phyloP scores from a whole-genome alignment of 768 basidiomycete species.

The Mycena galericulata region DNA sequence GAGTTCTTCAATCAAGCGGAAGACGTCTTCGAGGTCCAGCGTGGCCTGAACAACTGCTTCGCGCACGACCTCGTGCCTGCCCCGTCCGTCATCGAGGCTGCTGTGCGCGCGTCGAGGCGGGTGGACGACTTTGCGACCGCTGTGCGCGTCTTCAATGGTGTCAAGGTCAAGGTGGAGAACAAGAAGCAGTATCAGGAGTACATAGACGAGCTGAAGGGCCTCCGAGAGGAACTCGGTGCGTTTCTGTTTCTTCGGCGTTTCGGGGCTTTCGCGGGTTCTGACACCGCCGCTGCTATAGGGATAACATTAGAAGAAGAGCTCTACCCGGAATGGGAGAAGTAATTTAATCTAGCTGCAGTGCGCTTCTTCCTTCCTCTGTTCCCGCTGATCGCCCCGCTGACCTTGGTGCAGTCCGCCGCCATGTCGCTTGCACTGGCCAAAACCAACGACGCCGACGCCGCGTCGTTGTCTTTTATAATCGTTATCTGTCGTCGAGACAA shows the following conservation, averaged over 20 bases:
- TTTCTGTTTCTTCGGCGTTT: neutral
- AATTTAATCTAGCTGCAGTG: constrained; percentile 10
- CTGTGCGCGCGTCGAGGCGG: constrained; percentile 86
- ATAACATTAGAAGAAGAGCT: constrained; percentile 59
- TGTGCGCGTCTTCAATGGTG: constrained; percentile 94
- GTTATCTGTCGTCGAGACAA: constrained; percentile 12
- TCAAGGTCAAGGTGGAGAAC: constrained; percentile 98
- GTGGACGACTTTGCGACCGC: constrained; percentile 98
- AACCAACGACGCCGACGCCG: constrained; percentile 23
- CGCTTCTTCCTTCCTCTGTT: neutral
- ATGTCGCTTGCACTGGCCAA: constrained; percentile 10
- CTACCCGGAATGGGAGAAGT: constrained; percentile 51
- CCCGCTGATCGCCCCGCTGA: neutral
- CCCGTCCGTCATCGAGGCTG: constrained; percentile 86
- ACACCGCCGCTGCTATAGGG: constrained; percentile 42
- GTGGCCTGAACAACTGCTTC: constrained; percentile 99
- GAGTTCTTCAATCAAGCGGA: constrained; percentile 92
- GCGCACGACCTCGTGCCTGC: constrained; percentile 97
- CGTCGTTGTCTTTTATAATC: constrained; percentile 14
- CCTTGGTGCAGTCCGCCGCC: neutral
- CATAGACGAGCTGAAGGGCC: constrained; percentile 87
- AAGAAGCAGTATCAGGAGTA: constrained; percentile 95
- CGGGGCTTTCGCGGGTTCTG: neutral
- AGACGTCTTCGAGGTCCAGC: constrained; percentile 98
- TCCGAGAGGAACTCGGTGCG: constrained; percentile 93